Evolutionary conservation across 1,284 basidiomycete species (phyloP).

Genomic region (Schizophyllum commune): DNA sequence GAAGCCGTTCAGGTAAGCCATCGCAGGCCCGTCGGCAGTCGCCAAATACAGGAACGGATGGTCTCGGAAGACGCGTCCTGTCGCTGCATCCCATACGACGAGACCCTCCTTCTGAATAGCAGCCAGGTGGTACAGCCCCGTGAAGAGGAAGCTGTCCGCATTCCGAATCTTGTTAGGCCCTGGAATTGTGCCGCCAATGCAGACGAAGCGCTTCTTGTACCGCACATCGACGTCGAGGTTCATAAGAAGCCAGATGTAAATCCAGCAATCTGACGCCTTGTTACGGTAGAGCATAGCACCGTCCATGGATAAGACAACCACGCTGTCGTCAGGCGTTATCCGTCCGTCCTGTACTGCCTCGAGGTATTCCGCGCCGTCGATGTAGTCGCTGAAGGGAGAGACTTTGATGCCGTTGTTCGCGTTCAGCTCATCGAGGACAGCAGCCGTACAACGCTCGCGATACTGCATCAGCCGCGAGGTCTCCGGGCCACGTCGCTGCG

Average conservation of each 20-base stretch:
- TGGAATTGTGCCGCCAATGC: too few relatives aligned
- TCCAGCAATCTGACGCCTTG: too few relatives aligned
- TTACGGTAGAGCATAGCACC: constrained; percentile 21
- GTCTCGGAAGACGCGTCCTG: neutral
- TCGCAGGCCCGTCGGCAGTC: constrained; percentile 20
- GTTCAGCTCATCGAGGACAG: constrained; percentile 8
- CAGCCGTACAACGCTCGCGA: too few relatives aligned
- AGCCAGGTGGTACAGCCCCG: constrained; percentile 19
- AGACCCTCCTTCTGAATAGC: too few relatives aligned
- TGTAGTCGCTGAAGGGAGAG: constrained; percentile 6
- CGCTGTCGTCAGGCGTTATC: constrained; percentile 7
- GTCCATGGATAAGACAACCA: constrained; percentile 20
- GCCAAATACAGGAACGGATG: constrained; percentile 13
- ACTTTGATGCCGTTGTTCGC: constrained; percentile 1
- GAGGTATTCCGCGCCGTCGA: constrained; percentile 7
- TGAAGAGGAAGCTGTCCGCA: constrained; percentile 23
- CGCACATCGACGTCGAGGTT: too few relatives aligned
- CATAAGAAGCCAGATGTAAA: too few relatives aligned
- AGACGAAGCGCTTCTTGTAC: too few relatives aligned
- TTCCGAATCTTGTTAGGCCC: constrained; percentile 24
- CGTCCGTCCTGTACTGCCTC: constrained; percentile 7
- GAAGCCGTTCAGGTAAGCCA: constrained; percentile 17
- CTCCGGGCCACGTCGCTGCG: constrained; percentile 10
- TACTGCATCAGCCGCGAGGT: neutral
- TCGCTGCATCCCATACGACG: constrained; percentile 15